Conservation (phyloP, 2,329 filamentous ascomycete species). For the Sporothrix sp. region DNA sequence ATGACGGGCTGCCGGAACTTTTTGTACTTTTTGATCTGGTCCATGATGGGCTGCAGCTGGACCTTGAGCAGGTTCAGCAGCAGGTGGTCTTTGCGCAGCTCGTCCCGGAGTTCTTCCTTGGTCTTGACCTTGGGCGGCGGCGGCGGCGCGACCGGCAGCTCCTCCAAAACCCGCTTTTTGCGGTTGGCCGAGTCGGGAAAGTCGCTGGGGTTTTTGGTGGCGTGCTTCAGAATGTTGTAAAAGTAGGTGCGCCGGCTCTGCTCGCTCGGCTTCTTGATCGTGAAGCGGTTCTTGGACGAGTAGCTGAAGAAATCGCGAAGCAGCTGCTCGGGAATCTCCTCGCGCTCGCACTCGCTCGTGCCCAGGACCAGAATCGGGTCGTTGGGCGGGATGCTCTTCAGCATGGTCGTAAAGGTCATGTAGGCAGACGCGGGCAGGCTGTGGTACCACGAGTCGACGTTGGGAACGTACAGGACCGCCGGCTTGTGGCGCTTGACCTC, state of each 20-base stretch:
- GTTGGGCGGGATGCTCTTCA: slow-evolving; percentile 75
- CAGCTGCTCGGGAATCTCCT: slow-evolving; percentile 52
- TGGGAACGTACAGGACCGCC: slow-evolving; percentile 88
- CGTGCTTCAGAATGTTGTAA: slow-evolving; percentile 59
- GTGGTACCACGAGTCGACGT: slow-evolving; percentile 78
- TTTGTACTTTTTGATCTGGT: slow-evolving; percentile 89
- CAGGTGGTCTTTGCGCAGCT: slow-evolving; percentile 74
- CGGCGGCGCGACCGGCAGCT: slow-evolving; percentile 64
- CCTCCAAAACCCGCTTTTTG: slow-evolving; percentile 74
- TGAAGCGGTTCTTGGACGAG: slow-evolving; percentile 66
- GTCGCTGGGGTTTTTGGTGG: slow-evolving; percentile 72
- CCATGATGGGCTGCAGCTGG: slow-evolving; percentile 87
- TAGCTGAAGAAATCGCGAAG: slow-evolving; percentile 76
- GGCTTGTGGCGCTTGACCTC: slow-evolving; percentile 93
- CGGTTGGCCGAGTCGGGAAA: slow-evolving; percentile 81
- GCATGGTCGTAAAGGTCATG: slow-evolving; percentile 71
- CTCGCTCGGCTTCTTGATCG: slow-evolving; percentile 55
- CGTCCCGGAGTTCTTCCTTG: slow-evolving; percentile 69
- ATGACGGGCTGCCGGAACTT: slow-evolving; percentile 78
- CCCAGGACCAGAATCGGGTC: slow-evolving; percentile 83
- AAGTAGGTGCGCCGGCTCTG: slow-evolving; percentile 72
- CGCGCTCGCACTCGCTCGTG: slow-evolving; percentile 62
- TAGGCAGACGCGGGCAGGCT: slow-evolving; percentile 54
- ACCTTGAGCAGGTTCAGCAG: slow-evolving; percentile 82
- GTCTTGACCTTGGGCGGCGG: slow-evolving; percentile 57